Base-by-base conservation (phyloP, 495 filamentous ascomycete genomes). In the Aspergillus biplanus region DNA sequence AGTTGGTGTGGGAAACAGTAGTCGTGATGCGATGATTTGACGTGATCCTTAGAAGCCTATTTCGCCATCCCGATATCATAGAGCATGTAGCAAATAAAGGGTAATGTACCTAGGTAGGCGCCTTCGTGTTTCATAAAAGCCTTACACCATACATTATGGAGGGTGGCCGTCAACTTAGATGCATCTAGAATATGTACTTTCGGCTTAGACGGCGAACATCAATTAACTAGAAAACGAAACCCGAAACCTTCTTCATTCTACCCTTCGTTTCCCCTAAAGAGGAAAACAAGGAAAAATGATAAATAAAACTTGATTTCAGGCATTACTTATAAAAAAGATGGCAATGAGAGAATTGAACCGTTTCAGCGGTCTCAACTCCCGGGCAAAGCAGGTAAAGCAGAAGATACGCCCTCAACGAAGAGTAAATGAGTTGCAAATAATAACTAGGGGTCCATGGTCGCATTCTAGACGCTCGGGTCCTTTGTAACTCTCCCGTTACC, bases 91-190 rank as follows among this genome's bases (percentile, higher is more conserved):
- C 8, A 53, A 53, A 53, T 15, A 33, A 31, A 53, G 9, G 11
- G 50, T 11, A 34, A 16, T 54, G 27, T 18, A 27, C 21, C 21
- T 27, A 27, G 21, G 21, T 50, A 50, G n/a, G 21, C 47, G 21
- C 16, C n/a, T 5, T 50, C n/a, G 47, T 9, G 47, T n/a, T 4
- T 54, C 32, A 54, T 50, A 11, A n/a, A 18, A 50, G 52, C 6
- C 27, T 15, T 54, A 54, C 52, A 54, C 16, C 52, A 54, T 13
- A 54, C 13, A 34, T 34, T 15, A 34, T 13, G 32, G 52, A n/a
- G 31, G 2, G 52, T 34, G 13, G 47, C 11, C 47, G 34, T 18
- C 33, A 33, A 7, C 52, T 27, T 12, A 7, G 52, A 33, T 12
- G 32, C 8, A 34, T 34, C 39, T 44, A 15, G 39, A 12, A 11